Evolutionary conservation across 306 rosid genomes (phyloP).

Genomic region (Myrica gale): DNA sequence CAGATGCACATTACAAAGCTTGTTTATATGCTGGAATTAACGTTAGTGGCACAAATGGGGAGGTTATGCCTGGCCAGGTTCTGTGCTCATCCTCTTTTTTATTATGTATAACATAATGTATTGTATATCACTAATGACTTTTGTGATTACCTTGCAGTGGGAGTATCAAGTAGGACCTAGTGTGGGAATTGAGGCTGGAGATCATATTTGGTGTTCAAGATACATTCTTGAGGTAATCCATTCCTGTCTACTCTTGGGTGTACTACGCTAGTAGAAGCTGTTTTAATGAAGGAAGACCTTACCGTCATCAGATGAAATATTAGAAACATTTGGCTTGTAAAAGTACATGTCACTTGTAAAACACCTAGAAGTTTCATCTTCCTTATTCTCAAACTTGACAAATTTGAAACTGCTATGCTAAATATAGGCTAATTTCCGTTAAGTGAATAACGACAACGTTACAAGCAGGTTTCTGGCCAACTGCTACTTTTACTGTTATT

Average conservation of each 20-base stretch:
- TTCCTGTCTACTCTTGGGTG: constrained; percentile 28
- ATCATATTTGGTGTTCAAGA: constrained; percentile 88
- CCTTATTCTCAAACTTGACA: background rate
- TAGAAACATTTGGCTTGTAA: background rate
- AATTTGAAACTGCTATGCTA: constrained; percentile 4
- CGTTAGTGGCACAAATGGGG: constrained; percentile 97
- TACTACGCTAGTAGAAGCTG: background rate
- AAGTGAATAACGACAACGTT: background rate
- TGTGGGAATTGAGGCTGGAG: constrained; percentile 94
- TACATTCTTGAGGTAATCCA: constrained; percentile 90
- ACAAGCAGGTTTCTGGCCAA: background rate
- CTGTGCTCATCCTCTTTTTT: constrained; percentile 22
- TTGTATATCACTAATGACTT: constrained; percentile 23
- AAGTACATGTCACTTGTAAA: background rate
- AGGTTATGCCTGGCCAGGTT: constrained; percentile 99
- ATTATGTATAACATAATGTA: constrained; percentile 22
- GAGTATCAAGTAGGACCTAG: constrained; percentile 99
- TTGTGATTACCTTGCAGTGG: constrained; percentile 61
- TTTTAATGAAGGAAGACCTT: background rate
- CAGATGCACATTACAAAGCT: constrained; percentile 99
- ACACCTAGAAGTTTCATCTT: background rate
- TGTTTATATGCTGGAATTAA: constrained; percentile 95
- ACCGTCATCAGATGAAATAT: too few species aligned
- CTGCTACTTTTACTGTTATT: background rate
- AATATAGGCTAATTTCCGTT: background rate